Evolutionary conservation across 768 basidiomycete genomes (phyloP), one percentile per base, ranked within the genome.

Genomic region (Termitomyces sp.): DNA sequence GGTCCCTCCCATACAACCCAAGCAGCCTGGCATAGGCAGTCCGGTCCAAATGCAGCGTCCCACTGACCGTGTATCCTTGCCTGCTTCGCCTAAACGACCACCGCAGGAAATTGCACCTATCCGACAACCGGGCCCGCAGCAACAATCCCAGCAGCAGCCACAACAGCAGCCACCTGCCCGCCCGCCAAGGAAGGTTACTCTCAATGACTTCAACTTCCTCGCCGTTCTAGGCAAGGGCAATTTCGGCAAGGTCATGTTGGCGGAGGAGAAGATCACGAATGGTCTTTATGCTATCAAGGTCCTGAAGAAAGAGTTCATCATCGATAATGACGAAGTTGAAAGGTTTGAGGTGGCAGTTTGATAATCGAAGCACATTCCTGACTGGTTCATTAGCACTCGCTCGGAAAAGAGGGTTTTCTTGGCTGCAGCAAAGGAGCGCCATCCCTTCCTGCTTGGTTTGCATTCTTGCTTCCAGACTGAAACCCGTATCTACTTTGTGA

Each of bases 381-480:
- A 65, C 49, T 62, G 60, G 43, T 37, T 44, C 38, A 41, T 26
- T 61, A 98, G 97, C 64, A 98, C 97, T 19, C 95, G 96, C 58
- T 98, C 97, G 2, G 97, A 99, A 73, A 99, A 99, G 73, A 91
- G 97, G 28, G 97, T 99, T 40, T 98, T 98, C 76, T 75, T 98
- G 56, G 87, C 96, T 14, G 96, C 97, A n/a, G 96, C 97, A 4
- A 82, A 89, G 59, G 94, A 98, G 70, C 85, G 95, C 5, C 97
- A 99, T 74, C 97, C 97, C 0, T 99, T 99, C 84, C 74, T 99
- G 42, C 87, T 99, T 60, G 92, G 89, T 12, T 78, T 99, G 41
- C 97, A 98, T 68, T 98, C 96, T 15, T 98, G 97, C 78, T 99
- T 99, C 85, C 97, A 99, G 75, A 98, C 97, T 4, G 97, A 98